Evolutionary conservation across 352 stramenopile species (phyloP), one percentile per base, ranked within the genome.

Genomic region (Pythium aristosporum): DNA sequence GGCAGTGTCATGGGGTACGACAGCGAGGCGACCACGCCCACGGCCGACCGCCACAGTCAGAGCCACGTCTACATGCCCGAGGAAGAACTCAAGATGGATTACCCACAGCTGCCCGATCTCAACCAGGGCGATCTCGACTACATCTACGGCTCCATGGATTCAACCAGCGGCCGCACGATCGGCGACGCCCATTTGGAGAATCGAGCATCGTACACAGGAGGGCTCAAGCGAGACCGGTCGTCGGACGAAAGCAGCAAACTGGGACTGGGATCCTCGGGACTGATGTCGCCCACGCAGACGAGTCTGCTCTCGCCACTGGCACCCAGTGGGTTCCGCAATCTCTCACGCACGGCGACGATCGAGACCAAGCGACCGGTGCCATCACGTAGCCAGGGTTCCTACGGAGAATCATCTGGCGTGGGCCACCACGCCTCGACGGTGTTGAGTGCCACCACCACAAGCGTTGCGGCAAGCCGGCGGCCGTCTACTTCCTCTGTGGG

Each of bases 61-160:
- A 73, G n/a, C 41, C 71, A 73, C 6, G 54, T 80, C 15, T 80
- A 80, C 61, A 48, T 75, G 43, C 67, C 67, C 13, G 80, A 90
- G 36, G 83, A 89, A 32, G 83, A 92, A 59, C 52, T 89, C 12
- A 89, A 88, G 66, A 85, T 91, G 71, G 82, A 87, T 7, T 92
- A 91, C 56, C 68, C 78, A 16, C 75, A 84, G 37, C 57, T 92
- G 13, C 52, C 76, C 0, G 82, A 91, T 53, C 76, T 92, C 61
- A 89, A 88, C 67, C 82, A 91, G 44, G 71, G 70, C 25, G 84
- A 92, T 50, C 68, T 92, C 55, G 82, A 92, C 52, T 91, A 90
- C 65, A 62, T 92, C 28, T 88, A 81, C 58, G 80, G 76, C 10
- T 59, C 81, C 9, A 86, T 91, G 55, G 80, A 87, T 34, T 63